Evolutionary conservation across 169 alveolate genomes (phyloP).

Genomic region (Eimeria zaria): DNA sequence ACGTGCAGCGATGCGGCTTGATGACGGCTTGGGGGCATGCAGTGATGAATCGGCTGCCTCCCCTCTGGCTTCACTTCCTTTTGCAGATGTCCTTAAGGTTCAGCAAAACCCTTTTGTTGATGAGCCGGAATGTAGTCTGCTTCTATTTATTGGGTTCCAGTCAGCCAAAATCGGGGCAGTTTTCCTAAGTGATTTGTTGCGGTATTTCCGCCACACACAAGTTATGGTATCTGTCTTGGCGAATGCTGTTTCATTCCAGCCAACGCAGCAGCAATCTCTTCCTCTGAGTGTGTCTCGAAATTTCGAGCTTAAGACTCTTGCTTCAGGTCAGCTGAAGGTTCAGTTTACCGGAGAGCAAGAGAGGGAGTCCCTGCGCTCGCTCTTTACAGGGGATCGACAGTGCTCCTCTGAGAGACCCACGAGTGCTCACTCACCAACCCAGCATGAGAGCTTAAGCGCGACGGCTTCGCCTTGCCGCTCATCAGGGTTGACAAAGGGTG

Average conservation of each 20-base stretch:
- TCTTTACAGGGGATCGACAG: constrained; percentile 14
- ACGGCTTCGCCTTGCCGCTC: constrained; percentile 28
- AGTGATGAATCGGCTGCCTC: constrained; percentile 24
- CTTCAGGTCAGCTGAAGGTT: constrained; percentile 70
- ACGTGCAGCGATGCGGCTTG: constrained; percentile 65
- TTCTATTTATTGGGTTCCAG: constrained; percentile 81
- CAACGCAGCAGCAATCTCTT: constrained; percentile 64
- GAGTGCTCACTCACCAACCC: constrained; percentile 19
- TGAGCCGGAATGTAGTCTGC: constrained; percentile 10
- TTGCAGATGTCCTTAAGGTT: constrained; percentile 33
- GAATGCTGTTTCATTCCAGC: constrained; percentile 66
- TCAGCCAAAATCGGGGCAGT: constrained; percentile 82
- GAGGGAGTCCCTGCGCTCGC: constrained; percentile 74
- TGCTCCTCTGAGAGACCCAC: neutral
- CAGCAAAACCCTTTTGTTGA: constrained; percentile 32
- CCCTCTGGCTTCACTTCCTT: neutral
- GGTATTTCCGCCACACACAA: constrained; percentile 75
- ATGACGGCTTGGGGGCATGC: neutral
- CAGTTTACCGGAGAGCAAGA: constrained; percentile 63
- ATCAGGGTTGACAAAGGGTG: constrained; percentile 43
- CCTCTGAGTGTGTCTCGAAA: constrained; percentile 73
- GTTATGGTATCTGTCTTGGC: constrained; percentile 78
- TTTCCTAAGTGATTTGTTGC: constrained; percentile 66
- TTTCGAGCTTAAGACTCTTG: constrained; percentile 75
- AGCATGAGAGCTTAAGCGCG: neutral